Base-by-base conservation (phyloP, 345 rosid species). In the Ceriops decandra region DNA sequence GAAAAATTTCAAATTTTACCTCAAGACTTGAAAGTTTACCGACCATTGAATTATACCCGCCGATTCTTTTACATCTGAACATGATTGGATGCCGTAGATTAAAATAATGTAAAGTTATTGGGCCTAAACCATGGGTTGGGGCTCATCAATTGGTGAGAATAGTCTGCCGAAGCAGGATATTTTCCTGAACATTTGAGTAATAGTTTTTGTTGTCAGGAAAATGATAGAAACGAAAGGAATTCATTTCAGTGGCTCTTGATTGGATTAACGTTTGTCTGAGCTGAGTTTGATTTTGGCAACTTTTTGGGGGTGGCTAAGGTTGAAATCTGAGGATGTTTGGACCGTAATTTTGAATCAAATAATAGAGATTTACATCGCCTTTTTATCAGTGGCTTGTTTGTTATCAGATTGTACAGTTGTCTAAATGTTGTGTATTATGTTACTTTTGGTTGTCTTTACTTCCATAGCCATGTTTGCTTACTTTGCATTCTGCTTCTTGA, bases 401-500 rank as follows among this genome's bases (percentile, higher is more conserved):
- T 15, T 17, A 31, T 30, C 68, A 28, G 15, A 15, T 42, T 11
- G 49, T 13, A 42, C 15, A 2, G 16, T 42, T 42, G 49, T 42
- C 49, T 0, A 42, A 33, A 10, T 20, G 19, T 26, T 49, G 15
- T 24, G 24, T 5, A 8, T 56, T 21, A 2, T 21, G 17, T 24
- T 56, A 5, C 6, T 21, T 21, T 27, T 21, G 28, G 11, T 56
- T n/a, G 28, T n/a, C 7, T 5, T 10, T 56, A 27, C 28, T 56
- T 56, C 28, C 24, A 24, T 56, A 2, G 49, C 7, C 7, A 13
- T 4, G 24, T 54, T 57, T 8, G 56, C 42, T 47, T 66, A 16
- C 27, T 33, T 42, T 70, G 21, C 19, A 15, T 36, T 46, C 57
- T 54, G 36, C 16, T 60, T 71, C 67, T 52, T 47, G 17, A 68